Base-by-base conservation (phyloP, 345 rosid genomes). In the Odontarrhena argentea region DNA sequence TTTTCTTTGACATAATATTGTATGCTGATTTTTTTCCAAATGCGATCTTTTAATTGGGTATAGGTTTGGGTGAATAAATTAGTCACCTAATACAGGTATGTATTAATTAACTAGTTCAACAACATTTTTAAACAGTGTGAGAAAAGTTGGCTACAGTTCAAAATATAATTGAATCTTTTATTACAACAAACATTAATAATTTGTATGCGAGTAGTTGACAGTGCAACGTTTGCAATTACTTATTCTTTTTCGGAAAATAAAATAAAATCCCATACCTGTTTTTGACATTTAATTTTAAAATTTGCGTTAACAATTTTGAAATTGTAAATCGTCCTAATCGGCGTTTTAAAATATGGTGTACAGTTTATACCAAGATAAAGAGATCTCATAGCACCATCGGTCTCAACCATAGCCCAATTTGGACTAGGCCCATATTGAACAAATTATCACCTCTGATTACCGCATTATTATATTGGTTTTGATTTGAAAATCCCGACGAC, bases 401-500 rank as follows among this genome's bases (percentile, higher is more conserved):
- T 18, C 26, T 35, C 13, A 63, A 60, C 22, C 22, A 18, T 18
- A 38, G 75, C 69, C 75, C 65, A 63, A 9, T 40, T n/a, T 7
- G 0, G 22, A 48, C 9, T 30, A 9, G 66, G 66, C 71, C 71
- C 66, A 58, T 63, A 5, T 60, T 8, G 0, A 28, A 46, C 13
- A 46, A 28, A 35, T 12, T 6, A 30, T 2, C 38, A n/a, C 30
- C 13, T 25, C 48, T 47, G 62, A 36, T 11, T 5, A 32, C 52
- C 3, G 12, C 35, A 43, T 24, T 18, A 59, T 14, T 3, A 60
- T 2, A 4, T 2, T 32, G 7, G 36, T 32, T 32, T 42, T 12
- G 9, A 4, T 35, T 35, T 44, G 42, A 30, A 65, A 18, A 12
- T 28, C 4, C 58, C 60, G 54, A 63, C 60, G 65, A 72, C 76